A percentile compares a stretch with the other conserved stretches of the same genome.
These are phyloP conservation scores for Scenedesmus sp. DNA, from an alignment of 163 green algal genomes.

Conservation along the genomic window DNA sequence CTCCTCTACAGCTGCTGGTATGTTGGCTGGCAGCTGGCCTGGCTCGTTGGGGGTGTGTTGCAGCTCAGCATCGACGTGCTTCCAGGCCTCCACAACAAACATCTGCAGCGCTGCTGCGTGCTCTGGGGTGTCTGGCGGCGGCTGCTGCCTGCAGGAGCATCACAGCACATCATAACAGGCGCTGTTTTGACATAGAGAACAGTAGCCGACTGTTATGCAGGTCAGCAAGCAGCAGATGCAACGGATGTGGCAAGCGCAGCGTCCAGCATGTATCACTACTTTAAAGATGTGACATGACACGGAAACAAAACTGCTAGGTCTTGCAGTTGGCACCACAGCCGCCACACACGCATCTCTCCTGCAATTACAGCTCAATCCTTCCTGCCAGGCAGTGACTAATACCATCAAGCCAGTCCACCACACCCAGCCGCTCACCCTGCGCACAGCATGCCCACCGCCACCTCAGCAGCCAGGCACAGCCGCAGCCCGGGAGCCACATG, in stretches of 20 bases:
- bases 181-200: neutral
- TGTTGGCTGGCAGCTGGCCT: neutral
- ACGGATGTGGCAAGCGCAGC: too few species aligned
- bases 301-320: neutral
- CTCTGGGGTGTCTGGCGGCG: slow-evolving; percentile 30
- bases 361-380: too few species aligned
- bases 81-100: slow-evolving; percentile 14
- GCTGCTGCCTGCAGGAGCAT: neutral
- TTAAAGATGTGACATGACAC: neutral
- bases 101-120: slow-evolving; percentile 27
- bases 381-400: too few species aligned
- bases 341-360: too few species aligned
- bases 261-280: too few species aligned
- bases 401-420: neutral
- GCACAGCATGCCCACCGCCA: slow-evolving; percentile 32
- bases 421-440: neutral
- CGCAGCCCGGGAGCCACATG: slow-evolving; percentile 4
- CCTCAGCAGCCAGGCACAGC: slow-evolving; percentile 23
- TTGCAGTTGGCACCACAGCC: too few species aligned
- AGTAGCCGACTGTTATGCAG: neutral
- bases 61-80: slow-evolving; percentile 16
- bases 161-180: neutral
- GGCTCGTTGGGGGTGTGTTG: neutral
- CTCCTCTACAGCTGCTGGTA: neutral
- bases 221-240: neutral